Conservation (phyloP, 345 rosid species). For the Triadica sebifera region DNA sequence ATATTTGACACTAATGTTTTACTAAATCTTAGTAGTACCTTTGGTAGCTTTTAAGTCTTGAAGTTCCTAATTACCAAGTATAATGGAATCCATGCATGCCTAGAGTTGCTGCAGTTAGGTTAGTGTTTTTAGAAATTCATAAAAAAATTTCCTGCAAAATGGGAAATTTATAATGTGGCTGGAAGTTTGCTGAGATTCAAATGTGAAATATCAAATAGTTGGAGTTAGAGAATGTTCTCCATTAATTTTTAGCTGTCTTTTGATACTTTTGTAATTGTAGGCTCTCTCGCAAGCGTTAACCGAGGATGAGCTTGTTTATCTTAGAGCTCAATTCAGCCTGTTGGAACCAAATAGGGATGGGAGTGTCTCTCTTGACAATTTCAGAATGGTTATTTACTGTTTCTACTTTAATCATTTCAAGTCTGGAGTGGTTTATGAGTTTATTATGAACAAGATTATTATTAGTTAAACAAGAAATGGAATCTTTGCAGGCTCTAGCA, state of each 20-base stretch:
- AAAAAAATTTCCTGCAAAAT: background rate
- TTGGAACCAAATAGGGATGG: slow-evolving; percentile 82
- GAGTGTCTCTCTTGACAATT: slow-evolving; percentile 64
- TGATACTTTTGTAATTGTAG: slow-evolving; percentile 37
- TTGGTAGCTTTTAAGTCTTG: background rate
- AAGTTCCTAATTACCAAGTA: background rate
- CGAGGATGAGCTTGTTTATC: slow-evolving; percentile 75
- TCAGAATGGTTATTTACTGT: slow-evolving; percentile 53
- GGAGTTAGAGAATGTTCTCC: background rate
- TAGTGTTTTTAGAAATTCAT: background rate
- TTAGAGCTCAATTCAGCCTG: slow-evolving; percentile 70
- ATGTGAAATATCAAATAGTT: background rate
- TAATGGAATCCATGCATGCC: background rate
- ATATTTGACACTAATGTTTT: background rate
- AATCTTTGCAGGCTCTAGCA: slow-evolving; percentile 58
- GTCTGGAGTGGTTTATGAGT: background rate
- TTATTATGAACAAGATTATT: background rate
- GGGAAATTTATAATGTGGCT: background rate
- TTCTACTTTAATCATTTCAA: slow-evolving; percentile 7
- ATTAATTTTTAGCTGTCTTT: slow-evolving; percentile 2
- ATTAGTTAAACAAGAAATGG: background rate
- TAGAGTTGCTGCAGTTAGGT: background rate
- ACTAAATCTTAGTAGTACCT: background rate
- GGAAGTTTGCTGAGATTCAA: background rate
- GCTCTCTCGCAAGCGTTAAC: slow-evolving; percentile 91